These are phyloP conservation scores for Ogataea kodamae DNA, from an alignment of 805 yeast species.

Conservation along the genomic window DNA sequence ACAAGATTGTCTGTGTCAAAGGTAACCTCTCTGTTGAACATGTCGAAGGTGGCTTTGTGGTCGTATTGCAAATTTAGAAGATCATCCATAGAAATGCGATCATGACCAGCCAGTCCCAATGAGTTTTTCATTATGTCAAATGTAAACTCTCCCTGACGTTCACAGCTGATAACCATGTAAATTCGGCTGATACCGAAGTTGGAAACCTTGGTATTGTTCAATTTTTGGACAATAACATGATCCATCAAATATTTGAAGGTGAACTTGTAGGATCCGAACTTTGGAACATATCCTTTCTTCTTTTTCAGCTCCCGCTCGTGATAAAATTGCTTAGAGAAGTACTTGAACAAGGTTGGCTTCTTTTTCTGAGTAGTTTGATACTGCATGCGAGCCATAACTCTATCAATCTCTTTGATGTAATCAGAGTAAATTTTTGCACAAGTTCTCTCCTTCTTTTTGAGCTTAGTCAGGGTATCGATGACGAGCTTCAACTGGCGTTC, in stretches of 20 bases:
- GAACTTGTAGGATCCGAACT: slow-evolving; percentile 75
- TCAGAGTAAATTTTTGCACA: slow-evolving; percentile 43
- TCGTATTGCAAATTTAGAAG: slow-evolving; percentile 73
- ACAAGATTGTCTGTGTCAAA: slow-evolving; percentile 68
- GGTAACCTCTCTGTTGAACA: slow-evolving; percentile 65
- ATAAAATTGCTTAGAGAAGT: slow-evolving; percentile 72
- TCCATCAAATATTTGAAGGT: slow-evolving; percentile 73
- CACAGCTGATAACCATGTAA: slow-evolving; percentile 72
- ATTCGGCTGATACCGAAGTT: slow-evolving; percentile 58
- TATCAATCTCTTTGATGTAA: slow-evolving; percentile 46
- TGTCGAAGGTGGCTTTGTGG: slow-evolving; percentile 45
- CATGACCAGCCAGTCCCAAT: slow-evolving; percentile 34
- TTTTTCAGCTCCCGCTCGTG: slow-evolving; percentile 68
- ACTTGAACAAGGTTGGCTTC: slow-evolving; percentile 33
- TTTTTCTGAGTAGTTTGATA: slow-evolving; percentile 44
- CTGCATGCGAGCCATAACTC: slow-evolving; percentile 41
- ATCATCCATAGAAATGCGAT: slow-evolving; percentile 63
- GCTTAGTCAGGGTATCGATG: slow-evolving; percentile 39
- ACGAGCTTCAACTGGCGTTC: slow-evolving; percentile 41
- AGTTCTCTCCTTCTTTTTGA: slow-evolving; percentile 43
- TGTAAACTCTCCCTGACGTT: slow-evolving; percentile 65
- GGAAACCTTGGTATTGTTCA: slow-evolving; percentile 31
- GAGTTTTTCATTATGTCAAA: slow-evolving; percentile 68
- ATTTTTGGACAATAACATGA: slow-evolving; percentile 59
- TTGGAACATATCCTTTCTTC: slow-evolving; percentile 62